Evolutionary conservation across 1,284 basidiomycete species (phyloP).

Genomic region (Mixia osmundae): DNA sequence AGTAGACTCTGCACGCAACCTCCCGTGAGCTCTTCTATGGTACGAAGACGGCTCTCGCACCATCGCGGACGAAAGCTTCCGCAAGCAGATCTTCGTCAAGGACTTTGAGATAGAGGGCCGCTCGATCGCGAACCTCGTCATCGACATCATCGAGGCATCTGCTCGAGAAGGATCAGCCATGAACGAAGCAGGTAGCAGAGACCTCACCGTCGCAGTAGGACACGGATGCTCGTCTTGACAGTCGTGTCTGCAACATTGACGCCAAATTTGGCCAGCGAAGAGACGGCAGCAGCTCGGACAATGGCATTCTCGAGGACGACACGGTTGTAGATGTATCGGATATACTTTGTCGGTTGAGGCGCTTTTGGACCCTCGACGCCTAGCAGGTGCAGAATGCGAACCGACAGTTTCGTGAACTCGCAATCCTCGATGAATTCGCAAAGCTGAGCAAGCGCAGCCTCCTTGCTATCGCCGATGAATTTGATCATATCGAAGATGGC

Average conservation of each 20-base stretch:
- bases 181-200: not conserved
- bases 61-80: conserved; percentile 71
- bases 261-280: conserved; percentile 88
- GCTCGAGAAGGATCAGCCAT: conserved; percentile 1
- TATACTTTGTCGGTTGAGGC: conserved; percentile 88
- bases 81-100: conserved; percentile 59
- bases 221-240: conserved; percentile 63
- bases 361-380: conserved; percentile 91
- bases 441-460: conserved; percentile 88
- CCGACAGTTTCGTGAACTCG: conserved; percentile 97
- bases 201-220: conserved; percentile 52
- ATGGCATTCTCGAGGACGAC: conserved; percentile 97
- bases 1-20: conserved; percentile 42
- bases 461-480: conserved; percentile 83
- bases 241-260: conserved; percentile 55
- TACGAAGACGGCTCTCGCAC: conserved; percentile 30
- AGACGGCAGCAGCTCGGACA: conserved; percentile 85
- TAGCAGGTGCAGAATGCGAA: conserved; percentile 81
- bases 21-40: not conserved
- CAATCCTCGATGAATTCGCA: conserved; percentile 99
- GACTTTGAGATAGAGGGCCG: conserved; percentile 73
- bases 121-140: conserved; percentile 95
- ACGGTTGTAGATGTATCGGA: conserved; percentile 98
- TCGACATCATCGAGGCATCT: conserved; percentile 96
- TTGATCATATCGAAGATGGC: conserved; percentile 99